Evolutionary conservation across 768 basidiomycete genomes (phyloP).

Genomic region (Podaxis rugospora): DNA sequence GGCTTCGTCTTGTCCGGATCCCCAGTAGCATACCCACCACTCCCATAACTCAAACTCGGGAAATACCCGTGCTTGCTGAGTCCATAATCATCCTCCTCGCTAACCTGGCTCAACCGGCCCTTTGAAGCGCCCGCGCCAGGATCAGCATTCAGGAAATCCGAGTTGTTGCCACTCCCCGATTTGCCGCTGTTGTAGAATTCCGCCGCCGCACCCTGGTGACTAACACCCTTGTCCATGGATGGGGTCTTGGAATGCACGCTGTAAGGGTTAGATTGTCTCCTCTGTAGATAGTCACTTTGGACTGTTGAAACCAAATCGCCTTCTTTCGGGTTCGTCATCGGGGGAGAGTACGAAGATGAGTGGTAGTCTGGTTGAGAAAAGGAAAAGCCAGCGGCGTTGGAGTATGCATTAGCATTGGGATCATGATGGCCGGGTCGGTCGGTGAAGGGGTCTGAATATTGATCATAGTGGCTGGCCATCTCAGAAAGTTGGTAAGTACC

Average conservation of each 20-base stretch:
- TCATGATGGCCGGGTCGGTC: conserved; percentile 1
- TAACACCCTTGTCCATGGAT: background rate
- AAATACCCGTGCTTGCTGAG: background rate
- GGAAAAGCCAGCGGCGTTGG: background rate
- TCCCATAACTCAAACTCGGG: background rate
- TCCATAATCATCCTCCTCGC: background rate
- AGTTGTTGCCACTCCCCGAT: background rate
- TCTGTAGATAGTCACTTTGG: background rate
- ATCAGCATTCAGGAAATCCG: background rate
- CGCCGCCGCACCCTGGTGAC: background rate
- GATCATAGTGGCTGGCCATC: background rate
- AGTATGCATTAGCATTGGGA: background rate
- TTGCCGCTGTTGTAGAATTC: background rate
- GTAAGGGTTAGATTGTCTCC: background rate
- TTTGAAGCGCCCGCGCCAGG: conserved; percentile 1
- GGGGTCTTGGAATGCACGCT: background rate
- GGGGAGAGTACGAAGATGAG: background rate
- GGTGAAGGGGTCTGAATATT: conserved; percentile 8
- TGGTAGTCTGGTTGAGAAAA: background rate
- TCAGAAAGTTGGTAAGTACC: background rate
- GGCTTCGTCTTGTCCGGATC: background rate
- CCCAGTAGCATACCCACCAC: background rate
- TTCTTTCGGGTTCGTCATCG: background rate
- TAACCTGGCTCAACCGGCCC: background rate
- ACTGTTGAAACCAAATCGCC: background rate